Evolutionary conservation across 75 land plant species (phyloP), one percentile per base, ranked within the genome.

Genomic region (Cryptomeria japonica): DNA sequence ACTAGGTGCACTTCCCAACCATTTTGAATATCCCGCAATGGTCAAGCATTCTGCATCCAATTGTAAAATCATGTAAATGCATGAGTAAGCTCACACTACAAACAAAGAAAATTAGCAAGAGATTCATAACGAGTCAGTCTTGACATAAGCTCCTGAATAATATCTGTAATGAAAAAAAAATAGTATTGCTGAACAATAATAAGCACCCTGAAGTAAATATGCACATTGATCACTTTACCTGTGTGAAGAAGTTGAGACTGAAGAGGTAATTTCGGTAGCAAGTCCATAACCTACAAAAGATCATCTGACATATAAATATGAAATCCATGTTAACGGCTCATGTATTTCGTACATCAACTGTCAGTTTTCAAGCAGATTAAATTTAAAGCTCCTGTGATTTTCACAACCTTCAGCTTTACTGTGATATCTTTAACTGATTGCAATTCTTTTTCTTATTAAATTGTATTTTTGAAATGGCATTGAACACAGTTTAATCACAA

Each of bases 1-100:
- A 92, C 90, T 86, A 8, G 95, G 87, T 80, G 95, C 89, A 87
- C 93, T 90, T 89, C 93, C 91, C 70, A 98, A 89, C 99, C 99
- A 98, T 77, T 96, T 98, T 51, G 99, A 94, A 90, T 94, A 97
- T 86, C 97, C 97, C 89, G 95, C 99, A 87, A 98, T 93, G 14
- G 95, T 96, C 87, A 95, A 91, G 90, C 95, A 98, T 61, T 93
- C 99, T 98, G 93, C 84, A 88, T 39, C 70, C 19, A 80, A 51
- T 15, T 44, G 12, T 44, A 68, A 15, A 82, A n/a, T 28, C 31
- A 42, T 46, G 51, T 82, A 25, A 25, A 31, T 72, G 75, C 12
- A 72, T 72, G 34, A 72, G 34, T 72, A 72, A 8, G 75, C 34
- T 72, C 75, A 28, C 34, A 11, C 34, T 32, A 3, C 15, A 34